Percentiles rank a stretch among this genome's conserved stretches.
Conservation (phyloP, 768 basidiomycete species). For the Hypholoma fasciculare region DNA sequence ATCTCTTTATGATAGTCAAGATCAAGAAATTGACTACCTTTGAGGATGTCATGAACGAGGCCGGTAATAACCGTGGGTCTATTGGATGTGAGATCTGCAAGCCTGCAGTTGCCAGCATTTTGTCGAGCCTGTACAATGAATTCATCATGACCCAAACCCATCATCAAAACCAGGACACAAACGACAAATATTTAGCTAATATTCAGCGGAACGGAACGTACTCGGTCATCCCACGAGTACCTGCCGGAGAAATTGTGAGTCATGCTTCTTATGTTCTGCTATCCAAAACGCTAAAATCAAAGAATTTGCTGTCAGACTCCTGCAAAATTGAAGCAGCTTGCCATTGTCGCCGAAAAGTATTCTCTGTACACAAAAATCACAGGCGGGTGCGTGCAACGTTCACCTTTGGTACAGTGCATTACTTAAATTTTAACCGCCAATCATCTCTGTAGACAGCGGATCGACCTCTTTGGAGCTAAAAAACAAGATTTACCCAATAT, state of each 20-base stretch:
- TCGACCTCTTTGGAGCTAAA: conserved; percentile 71
- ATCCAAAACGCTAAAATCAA: background rate
- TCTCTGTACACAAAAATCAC: conserved; percentile 57
- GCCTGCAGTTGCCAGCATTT: conserved; percentile 59
- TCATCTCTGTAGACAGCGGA: conserved; percentile 46
- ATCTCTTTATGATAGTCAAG: conserved; percentile 67
- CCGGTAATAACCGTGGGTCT: conserved; percentile 46
- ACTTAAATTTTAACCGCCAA: conserved; percentile 18
- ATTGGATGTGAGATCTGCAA: conserved; percentile 77
- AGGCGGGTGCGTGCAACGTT: conserved; percentile 7
- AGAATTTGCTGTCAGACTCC: conserved; percentile 39
- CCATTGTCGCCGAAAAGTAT: conserved; percentile 67
- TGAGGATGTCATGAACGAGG: conserved; percentile 48
- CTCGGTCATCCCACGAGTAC: conserved; percentile 69
- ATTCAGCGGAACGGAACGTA: conserved; percentile 74
- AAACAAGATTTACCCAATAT: conserved; percentile 71
- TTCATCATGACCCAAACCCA: conserved; percentile 62
- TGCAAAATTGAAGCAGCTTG: conserved; percentile 64
- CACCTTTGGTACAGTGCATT: no score
- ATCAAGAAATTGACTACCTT: conserved; percentile 63
- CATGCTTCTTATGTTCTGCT: background rate
- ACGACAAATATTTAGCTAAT: conserved; percentile 70
- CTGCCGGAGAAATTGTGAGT: conserved; percentile 58
- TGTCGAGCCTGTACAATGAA: conserved; percentile 56
- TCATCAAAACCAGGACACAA: conserved; percentile 72